A percentile compares a stretch with the other conserved stretches of the same genome.
phyloP scores from a whole-genome alignment of 2,329 filamentous ascomycete genomes.

The Diaporthe sp. region DNA sequence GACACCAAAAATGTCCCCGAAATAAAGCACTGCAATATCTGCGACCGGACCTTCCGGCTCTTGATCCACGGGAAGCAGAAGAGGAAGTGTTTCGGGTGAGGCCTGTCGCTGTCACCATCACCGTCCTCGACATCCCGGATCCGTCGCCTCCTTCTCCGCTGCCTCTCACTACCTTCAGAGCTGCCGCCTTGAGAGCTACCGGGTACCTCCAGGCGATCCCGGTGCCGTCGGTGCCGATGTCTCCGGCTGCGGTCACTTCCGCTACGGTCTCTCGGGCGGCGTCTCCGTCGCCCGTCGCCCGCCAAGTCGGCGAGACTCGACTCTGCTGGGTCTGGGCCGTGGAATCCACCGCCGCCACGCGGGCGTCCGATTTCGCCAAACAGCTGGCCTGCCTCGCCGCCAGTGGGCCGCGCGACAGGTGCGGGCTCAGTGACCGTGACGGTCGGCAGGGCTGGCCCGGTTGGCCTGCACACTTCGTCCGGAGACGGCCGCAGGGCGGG shows the following conservation, averaged over 20 bases:
- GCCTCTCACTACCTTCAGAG: slow-evolving; percentile 30
- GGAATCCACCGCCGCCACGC: slow-evolving; percentile 48
- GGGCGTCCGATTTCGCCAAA: slow-evolving; percentile 32
- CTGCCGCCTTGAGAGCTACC: slow-evolving; percentile 13
- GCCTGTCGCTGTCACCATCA: slow-evolving; percentile 41
- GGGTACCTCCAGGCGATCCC: slow-evolving; percentile 41
- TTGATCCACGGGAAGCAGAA: slow-evolving; percentile 69
- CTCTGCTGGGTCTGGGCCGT: slow-evolving; percentile 62
- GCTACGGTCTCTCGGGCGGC: slow-evolving; percentile 40
- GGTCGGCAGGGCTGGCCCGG: background rate
- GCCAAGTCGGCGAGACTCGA: slow-evolving; percentile 61
- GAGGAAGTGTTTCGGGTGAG: slow-evolving; percentile 59
- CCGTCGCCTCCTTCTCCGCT: slow-evolving; percentile 31
- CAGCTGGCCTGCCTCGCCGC: slow-evolving; percentile 34
- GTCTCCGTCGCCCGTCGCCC: slow-evolving; percentile 55
- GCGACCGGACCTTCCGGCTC: slow-evolving; percentile 65
- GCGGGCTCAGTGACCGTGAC: slow-evolving; percentile 33
- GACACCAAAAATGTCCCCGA: slow-evolving; percentile 73
- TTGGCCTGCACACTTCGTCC: slow-evolving; percentile 18
- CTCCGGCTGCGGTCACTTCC: slow-evolving; percentile 21
- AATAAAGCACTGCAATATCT: slow-evolving; percentile 72
- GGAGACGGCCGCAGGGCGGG: slow-evolving; percentile 5
- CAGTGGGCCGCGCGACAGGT: slow-evolving; percentile 27
- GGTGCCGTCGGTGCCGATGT: slow-evolving; percentile 30
- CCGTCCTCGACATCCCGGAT: slow-evolving; percentile 39